Percentiles rank a stretch among this genome's conserved stretches.
Conservation (phyloP, 768 basidiomycete species). For the Infundibulicybe gibba region DNA sequence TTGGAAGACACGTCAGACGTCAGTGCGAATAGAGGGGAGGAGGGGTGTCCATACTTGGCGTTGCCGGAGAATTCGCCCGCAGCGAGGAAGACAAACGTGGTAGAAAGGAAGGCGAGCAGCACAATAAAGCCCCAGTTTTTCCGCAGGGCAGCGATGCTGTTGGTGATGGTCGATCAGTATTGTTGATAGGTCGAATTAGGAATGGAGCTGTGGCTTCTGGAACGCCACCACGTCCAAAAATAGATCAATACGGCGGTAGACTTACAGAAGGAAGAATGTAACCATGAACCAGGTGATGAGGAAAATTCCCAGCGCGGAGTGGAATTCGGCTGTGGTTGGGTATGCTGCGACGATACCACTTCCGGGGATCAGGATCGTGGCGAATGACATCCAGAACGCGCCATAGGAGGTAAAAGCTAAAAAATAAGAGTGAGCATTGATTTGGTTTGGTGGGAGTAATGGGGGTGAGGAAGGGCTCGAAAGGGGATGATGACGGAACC, state of each 20-base stretch:
- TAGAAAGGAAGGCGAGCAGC: slow-evolving; percentile 30
- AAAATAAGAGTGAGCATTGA: slow-evolving; percentile 4
- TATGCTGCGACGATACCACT: slow-evolving; percentile 62
- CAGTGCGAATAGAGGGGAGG: background rate
- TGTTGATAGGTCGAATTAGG: no score
- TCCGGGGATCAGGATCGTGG: slow-evolving; percentile 66
- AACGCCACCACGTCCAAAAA: background rate
- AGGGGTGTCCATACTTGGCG: slow-evolving; percentile 17
- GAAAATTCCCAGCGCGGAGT: slow-evolving; percentile 69
- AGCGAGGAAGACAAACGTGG: slow-evolving; percentile 41
- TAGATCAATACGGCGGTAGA: slow-evolving; percentile 5
- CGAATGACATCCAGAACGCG: slow-evolving; percentile 87
- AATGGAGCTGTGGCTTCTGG: no score
- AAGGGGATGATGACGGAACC: no score
- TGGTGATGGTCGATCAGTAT: background rate
- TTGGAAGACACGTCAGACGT: slow-evolving; percentile 1
- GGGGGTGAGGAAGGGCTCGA: no score
- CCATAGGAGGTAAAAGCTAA: slow-evolving; percentile 81
- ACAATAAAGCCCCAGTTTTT: slow-evolving; percentile 35
- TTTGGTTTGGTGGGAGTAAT: no score
- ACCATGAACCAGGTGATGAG: slow-evolving; percentile 72
- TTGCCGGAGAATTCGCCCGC: slow-evolving; percentile 29
- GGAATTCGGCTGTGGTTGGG: slow-evolving; percentile 23
- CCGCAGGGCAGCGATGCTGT: slow-evolving; percentile 33
- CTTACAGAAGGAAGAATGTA: slow-evolving; percentile 65